Evolutionary conservation across 73 alveolate species (phyloP).

Genomic region (Urostyla sp.): DNA sequence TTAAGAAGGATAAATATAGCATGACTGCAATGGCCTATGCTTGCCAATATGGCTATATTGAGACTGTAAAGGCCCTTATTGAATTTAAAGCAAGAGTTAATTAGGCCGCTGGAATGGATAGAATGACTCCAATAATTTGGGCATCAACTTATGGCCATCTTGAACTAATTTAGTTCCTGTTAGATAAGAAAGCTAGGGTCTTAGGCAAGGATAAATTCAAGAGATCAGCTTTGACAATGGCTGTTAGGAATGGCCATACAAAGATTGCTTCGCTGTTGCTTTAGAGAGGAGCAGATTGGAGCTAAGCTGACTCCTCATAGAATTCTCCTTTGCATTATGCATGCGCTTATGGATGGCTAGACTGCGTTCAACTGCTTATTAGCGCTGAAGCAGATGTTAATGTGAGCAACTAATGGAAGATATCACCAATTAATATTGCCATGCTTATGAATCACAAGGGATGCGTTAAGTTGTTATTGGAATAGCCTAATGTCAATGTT

Average conservation of each 20-base stretch:
- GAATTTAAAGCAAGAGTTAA: slow-evolving; percentile 76
- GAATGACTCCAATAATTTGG: slow-evolving; percentile 81
- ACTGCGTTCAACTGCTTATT: slow-evolving; percentile 82
- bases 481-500: slow-evolving; percentile 85
- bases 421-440: slow-evolving; percentile 93
- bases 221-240: slow-evolving; percentile 80
- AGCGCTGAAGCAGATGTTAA: slow-evolving; percentile 95
- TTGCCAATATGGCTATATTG: slow-evolving; percentile 85
- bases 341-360: slow-evolving; percentile 95
- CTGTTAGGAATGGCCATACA: slow-evolving; percentile 91
- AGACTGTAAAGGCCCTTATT: slow-evolving; percentile 82
- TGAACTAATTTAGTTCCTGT: slow-evolving; percentile 69
- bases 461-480: slow-evolving; percentile 87
- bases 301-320: slow-evolving; percentile 89
- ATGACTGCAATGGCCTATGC: slow-evolving; percentile 95
- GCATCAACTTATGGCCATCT: slow-evolving; percentile 82
- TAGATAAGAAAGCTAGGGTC: slow-evolving; percentile 77
- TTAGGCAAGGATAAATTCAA: slow-evolving; percentile 83
- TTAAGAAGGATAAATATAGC: slow-evolving; percentile 28
- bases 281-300: slow-evolving; percentile 92
- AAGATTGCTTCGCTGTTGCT: slow-evolving; percentile 85
- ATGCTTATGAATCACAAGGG: slow-evolving; percentile 92
- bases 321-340: slow-evolving; percentile 98
- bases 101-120: slow-evolving; percentile 76
- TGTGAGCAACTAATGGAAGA: slow-evolving; percentile 93